phyloP scores from a whole-genome alignment of 108 stramenopile species.

The Cyclotella cryptica region DNA sequence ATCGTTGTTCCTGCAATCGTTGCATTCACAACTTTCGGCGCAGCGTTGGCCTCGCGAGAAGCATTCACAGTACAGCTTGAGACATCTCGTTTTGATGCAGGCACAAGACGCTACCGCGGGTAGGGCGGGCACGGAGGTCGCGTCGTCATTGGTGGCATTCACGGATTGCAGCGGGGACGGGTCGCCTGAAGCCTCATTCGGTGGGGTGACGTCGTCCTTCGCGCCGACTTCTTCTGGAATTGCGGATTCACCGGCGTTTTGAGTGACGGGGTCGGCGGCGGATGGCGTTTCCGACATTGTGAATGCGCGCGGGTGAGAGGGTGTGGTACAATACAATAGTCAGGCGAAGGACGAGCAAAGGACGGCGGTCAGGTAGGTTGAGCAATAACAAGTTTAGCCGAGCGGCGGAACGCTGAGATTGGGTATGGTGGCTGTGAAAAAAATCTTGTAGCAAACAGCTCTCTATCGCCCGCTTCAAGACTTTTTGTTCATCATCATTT shows the following conservation, averaged over 20 bases:
- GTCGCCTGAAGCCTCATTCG: neutral
- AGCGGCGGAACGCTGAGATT: too few species aligned
- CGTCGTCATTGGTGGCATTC: neutral
- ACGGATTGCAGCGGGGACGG: neutral
- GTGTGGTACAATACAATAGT: neutral
- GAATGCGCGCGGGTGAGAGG: too few species aligned
- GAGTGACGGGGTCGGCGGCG: neutral
- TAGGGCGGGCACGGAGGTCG: neutral
- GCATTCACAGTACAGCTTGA: slow-evolving; percentile 89
- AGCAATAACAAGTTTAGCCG: too few species aligned
- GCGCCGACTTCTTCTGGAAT: neutral
- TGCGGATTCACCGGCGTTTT: too few species aligned
- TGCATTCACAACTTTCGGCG: slow-evolving; percentile 35
- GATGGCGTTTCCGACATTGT: neutral
- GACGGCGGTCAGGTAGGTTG: neutral
- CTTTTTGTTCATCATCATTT: too few species aligned
- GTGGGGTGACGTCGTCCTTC: neutral
- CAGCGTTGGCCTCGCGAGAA: slow-evolving; percentile 66
- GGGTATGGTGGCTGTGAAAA: too few species aligned
- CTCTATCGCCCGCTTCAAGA: too few species aligned
- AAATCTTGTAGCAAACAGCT: too few species aligned
- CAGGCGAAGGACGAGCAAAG: neutral
- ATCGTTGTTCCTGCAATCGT: slow-evolving; percentile 25
- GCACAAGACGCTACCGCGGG: slow-evolving; percentile 44
- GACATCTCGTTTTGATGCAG: slow-evolving; percentile 70